phyloP scores from a whole-genome alignment of 140 eudicot species.

The Anethum foeniculum region DNA sequence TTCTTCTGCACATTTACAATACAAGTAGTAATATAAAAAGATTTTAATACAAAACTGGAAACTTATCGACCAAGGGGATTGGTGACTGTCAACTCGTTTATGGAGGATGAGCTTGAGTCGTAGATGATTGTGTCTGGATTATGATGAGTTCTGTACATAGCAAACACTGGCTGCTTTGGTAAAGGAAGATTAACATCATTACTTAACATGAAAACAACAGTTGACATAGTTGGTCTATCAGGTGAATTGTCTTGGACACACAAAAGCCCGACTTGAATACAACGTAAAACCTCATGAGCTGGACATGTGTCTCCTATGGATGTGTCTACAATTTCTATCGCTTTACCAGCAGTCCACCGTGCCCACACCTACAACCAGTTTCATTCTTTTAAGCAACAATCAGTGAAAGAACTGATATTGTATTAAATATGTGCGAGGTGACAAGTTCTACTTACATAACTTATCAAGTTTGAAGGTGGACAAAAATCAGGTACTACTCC shows the following conservation, averaged over 20 bases:
- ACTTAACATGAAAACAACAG: slow-evolving; percentile 12
- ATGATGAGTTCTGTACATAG: not conserved
- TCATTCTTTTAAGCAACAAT: not conserved
- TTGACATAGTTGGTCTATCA: slow-evolving; percentile 11
- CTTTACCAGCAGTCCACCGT: slow-evolving; percentile 4
- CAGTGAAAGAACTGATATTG: not conserved
- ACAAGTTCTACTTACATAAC: not conserved
- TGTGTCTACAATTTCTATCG: slow-evolving; percentile 8
- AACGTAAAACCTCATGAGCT: slow-evolving; percentile 9
- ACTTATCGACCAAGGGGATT: not conserved
- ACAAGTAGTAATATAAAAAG: not conserved
- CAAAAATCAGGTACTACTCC: not conserved
- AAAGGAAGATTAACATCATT: slow-evolving; percentile 10
- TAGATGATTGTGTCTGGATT: not conserved
- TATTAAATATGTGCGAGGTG: not conserved
- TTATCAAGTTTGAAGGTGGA: slow-evolving; percentile 6
- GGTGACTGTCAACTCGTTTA: slow-evolving; percentile 10
- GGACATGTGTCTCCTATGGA: slow-evolving; percentile 8
- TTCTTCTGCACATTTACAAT: not conserved
- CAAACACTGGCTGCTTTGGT: slow-evolving; percentile 10
- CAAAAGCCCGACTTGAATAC: slow-evolving; percentile 7
- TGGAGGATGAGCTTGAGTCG: slow-evolving; percentile 1
- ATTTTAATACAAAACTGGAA: not conserved
- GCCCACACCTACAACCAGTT: slow-evolving; percentile 8
- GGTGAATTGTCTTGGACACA: slow-evolving; percentile 13